Evolutionary conservation across 768 basidiomycete genomes (phyloP).

Genomic region (Gloeophyllum trabeum): DNA sequence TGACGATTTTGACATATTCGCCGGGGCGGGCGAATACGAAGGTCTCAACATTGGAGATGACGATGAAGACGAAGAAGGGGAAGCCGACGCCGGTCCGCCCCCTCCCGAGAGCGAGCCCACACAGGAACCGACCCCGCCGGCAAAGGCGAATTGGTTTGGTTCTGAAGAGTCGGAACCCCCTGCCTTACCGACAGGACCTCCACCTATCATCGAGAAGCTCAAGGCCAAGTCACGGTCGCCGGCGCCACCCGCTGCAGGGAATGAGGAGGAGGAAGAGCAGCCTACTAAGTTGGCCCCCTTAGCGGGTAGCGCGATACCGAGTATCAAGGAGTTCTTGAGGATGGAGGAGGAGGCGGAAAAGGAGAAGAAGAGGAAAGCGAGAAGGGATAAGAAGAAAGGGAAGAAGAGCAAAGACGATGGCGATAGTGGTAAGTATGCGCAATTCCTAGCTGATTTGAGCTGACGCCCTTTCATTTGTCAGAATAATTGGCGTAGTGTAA

Average conservation of each 20-base stretch:
- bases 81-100: background rate
- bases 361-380: slow-evolving; percentile 55
- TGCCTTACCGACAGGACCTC: slow-evolving; percentile 1
- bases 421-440: slow-evolving; percentile 26
- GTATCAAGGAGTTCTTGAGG: slow-evolving; percentile 72
- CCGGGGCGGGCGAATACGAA: slow-evolving; percentile 73
- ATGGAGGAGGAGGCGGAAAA: slow-evolving; percentile 60
- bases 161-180: slow-evolving; percentile 25
- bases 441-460: too few relatives aligned
- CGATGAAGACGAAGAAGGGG: slow-evolving; percentile 28
- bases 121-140: background rate
- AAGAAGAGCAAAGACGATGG: slow-evolving; percentile 20
- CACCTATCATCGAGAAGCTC: slow-evolving; percentile 1
- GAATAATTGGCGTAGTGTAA: too few relatives aligned
- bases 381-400: slow-evolving; percentile 62
- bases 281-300: slow-evolving; percentile 60
- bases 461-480: too few relatives aligned
- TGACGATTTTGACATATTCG: slow-evolving; percentile 84
- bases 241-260: slow-evolving; percentile 15
- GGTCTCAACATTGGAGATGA: slow-evolving; percentile 49
- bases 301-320: slow-evolving; percentile 69
- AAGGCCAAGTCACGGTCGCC: background rate
- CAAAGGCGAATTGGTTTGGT: background rate
- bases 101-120: background rate
- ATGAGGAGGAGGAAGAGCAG: slow-evolving; percentile 31